Percentiles rank a stretch among this genome's conserved stretches.
These are phyloP conservation scores for Candida glucosophila DNA, from an alignment of 1,139 yeast species.

Conservation along the genomic window DNA sequence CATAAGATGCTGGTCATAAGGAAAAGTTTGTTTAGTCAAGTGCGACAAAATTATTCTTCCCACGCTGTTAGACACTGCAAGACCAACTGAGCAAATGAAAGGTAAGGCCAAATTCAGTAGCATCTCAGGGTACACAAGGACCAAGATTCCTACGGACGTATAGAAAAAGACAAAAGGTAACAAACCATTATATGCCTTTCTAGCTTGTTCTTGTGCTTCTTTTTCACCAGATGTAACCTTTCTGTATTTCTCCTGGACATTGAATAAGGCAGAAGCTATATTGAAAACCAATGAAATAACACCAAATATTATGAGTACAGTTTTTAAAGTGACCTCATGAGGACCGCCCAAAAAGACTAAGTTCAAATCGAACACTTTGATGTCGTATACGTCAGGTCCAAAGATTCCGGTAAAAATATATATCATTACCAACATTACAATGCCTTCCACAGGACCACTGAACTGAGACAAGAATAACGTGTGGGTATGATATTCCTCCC, in stretches of 20 bases:
- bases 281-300: slow-evolving; percentile 57
- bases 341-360: slow-evolving; percentile 22
- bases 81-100: slow-evolving; percentile 59
- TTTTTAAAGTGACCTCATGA: slow-evolving; percentile 26
- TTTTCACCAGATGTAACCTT: slow-evolving; percentile 10
- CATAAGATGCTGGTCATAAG: slow-evolving; percentile 63
- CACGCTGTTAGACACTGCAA: slow-evolving; percentile 72
- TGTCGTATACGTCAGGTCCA: slow-evolving; percentile 67
- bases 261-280: slow-evolving; percentile 61
- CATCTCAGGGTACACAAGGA: slow-evolving; percentile 42
- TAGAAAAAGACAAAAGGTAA: slow-evolving; percentile 67
- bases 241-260: slow-evolving; percentile 51
- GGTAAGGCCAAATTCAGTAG: slow-evolving; percentile 46
- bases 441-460: slow-evolving; percentile 95
- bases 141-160: slow-evolving; percentile 39
- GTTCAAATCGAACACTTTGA: slow-evolving; percentile 22
- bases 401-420: slow-evolving; percentile 55
- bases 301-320: slow-evolving; percentile 42
- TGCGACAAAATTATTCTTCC: slow-evolving; percentile 89
- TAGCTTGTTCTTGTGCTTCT: slow-evolving; percentile 16
- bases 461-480: slow-evolving; percentile 69
- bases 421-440: slow-evolving; percentile 50
- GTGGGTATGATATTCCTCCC: slow-evolving; percentile 96
- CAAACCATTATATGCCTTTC: slow-evolving; percentile 52
- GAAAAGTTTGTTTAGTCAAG: slow-evolving; percentile 72